Percentiles rank a stretch among this genome's conserved stretches.
Conservation (phyloP, 768 basidiomycete genomes). For the Pisolithus marmoratus region DNA sequence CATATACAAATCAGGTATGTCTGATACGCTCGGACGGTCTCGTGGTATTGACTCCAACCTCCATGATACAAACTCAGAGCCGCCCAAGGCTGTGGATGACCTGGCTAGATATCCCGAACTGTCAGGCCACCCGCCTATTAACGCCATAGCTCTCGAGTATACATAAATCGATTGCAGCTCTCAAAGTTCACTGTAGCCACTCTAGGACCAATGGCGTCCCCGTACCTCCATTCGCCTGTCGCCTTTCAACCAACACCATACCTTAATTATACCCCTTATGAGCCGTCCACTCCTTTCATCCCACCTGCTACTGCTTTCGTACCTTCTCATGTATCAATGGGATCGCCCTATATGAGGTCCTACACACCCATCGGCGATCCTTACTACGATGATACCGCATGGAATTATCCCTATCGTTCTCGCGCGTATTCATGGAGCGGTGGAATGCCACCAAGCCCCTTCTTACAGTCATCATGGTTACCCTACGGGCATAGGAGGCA, state of each 20-base stretch:
- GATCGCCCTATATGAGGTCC: constrained; percentile 25
- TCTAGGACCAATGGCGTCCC: constrained; percentile 30
- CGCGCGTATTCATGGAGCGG: constrained; percentile 45
- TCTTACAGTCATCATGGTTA: constrained; percentile 12
- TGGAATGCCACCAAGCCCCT: constrained; percentile 20
- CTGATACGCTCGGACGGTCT: too few relatives aligned
- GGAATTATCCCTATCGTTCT: constrained; percentile 18
- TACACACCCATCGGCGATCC: constrained; percentile 18
- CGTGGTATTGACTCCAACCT: too few relatives aligned
- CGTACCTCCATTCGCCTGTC: constrained; percentile 32
- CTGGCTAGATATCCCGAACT: too few relatives aligned
- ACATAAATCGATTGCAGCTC: too few relatives aligned
- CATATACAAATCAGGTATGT: too few relatives aligned
- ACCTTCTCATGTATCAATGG: constrained; percentile 29
- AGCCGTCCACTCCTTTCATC: constrained; percentile 39
- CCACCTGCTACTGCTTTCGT: constrained; percentile 33
- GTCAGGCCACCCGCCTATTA: too few relatives aligned
- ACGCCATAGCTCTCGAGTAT: too few relatives aligned
- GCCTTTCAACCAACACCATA: constrained; percentile 31
- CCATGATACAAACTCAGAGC: too few relatives aligned
- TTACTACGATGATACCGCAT: not conserved
- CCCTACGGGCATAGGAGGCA: constrained; percentile 14
- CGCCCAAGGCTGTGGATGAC: too few relatives aligned
- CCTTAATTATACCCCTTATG: constrained; percentile 25
- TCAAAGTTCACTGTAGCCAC: too few relatives aligned